Conservation (phyloP, 2,329 filamentous ascomycete genomes). For the Akanthomyces dipterigenus region DNA sequence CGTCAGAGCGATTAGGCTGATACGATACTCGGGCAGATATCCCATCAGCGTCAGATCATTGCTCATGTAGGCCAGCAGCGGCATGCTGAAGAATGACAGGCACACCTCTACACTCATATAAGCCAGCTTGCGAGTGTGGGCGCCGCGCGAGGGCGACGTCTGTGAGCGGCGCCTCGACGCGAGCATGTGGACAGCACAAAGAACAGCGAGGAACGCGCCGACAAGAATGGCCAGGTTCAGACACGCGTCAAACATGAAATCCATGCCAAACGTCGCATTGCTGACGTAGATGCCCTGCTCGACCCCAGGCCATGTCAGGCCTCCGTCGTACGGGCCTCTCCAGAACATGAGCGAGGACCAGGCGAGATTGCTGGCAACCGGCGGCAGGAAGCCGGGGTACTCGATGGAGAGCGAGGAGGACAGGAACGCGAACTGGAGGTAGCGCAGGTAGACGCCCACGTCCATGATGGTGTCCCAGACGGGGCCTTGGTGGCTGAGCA, state of each 20-base stretch:
- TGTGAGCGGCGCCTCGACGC: background rate
- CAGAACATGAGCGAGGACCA: conserved; percentile 11
- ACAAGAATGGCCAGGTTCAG: conserved; percentile 8
- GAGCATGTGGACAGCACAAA: background rate
- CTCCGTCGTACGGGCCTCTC: conserved; percentile 8
- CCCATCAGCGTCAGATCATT: conserved; percentile 8
- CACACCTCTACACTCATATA: background rate
- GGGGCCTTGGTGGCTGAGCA: conserved; percentile 2
- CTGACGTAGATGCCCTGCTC: conserved; percentile 9
- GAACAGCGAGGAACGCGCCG: background rate
- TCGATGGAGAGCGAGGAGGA: conserved; percentile 6
- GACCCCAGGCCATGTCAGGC: background rate
- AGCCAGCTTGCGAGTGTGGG: background rate
- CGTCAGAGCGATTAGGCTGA: background rate
- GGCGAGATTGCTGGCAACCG: conserved; percentile 2
- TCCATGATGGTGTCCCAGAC: conserved; percentile 9
- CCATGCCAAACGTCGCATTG: conserved; percentile 6
- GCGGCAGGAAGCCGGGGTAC: conserved; percentile 8
- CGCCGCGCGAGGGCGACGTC: background rate
- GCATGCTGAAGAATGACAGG: conserved; percentile 10
- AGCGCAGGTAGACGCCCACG: background rate
- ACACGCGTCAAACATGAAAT: conserved; percentile 5
- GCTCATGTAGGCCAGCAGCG: conserved; percentile 10
- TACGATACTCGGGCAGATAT: conserved; percentile 6
- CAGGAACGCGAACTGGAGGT: conserved; percentile 8